phyloP scores from a whole-genome alignment of 2,329 filamentous ascomycete genomes.

The Trichophyton rubrum region DNA sequence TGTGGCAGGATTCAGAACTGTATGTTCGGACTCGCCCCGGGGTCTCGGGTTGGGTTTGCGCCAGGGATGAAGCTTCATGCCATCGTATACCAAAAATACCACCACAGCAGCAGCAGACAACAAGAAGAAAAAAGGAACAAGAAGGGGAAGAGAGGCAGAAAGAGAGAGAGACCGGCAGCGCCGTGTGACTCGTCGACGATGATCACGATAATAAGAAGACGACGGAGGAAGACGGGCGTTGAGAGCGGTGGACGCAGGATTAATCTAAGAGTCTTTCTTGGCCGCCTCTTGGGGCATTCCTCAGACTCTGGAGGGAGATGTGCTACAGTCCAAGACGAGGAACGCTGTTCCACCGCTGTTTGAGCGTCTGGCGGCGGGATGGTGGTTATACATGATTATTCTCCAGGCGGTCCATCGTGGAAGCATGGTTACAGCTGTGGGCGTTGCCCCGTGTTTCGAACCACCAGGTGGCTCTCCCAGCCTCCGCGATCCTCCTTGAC shows the following conservation, averaged over 20 bases:
- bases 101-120: background rate
- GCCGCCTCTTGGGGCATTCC: background rate
- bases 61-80: background rate
- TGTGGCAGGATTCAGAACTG: background rate
- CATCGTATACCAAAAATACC: background rate
- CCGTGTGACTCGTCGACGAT: background rate
- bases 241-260: background rate
- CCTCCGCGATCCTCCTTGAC: background rate
- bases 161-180: background rate
- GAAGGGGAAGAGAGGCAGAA: background rate
- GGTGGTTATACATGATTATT: too few species aligned
- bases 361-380: background rate
- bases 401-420: too few species aligned
- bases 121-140: too few species aligned
- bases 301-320: background rate
- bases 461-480: background rate
- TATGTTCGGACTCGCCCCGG: background rate
- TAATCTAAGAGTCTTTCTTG: conserved; percentile 3
- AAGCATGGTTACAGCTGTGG: background rate
- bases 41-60: background rate
- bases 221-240: background rate
- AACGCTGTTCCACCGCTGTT: background rate
- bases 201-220: background rate
- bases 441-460: background rate
- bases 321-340: background rate